Evolutionary conservation across 306 rosid species (phyloP), one percentile per base, ranked within the genome.

Genomic region (Biancaea sappan): DNA sequence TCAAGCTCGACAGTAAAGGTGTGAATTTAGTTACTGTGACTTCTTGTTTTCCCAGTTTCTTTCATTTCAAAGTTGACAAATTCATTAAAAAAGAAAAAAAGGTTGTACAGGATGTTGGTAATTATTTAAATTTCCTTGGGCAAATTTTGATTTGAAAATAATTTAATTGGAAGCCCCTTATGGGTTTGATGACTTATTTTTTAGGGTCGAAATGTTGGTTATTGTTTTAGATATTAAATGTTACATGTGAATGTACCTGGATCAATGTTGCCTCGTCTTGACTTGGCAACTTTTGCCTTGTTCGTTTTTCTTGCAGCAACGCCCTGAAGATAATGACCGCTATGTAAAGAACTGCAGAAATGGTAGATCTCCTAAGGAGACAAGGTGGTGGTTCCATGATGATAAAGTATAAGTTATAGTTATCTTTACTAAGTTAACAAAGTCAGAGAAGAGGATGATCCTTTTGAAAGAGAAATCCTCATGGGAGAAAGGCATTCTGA

Each of bases 311-410:
- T 82, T 86, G 85, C 98, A 95, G 99, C 97, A 92, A 95, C 98
- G 96, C 65, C 99, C 99, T 19, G 99, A 95, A 71, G 99, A 95
- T 81, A 90, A 95, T 34, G 99, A 95, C 28, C 97, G 99, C 69
- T 95, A 95, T 84, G 99, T 95, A 83, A 92, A 85, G 91, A 95
- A 95, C 78, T 95, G 99, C 87, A 90, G 96, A 83, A 95, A 95
- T 51, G 99, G 99, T 35, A 75, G 99, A 80, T 95, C 99, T 18
- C 99, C 99, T 6, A 95, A 95, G 86, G 98, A 95, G 92, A 95
- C 99, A 5, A 92, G 99, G 88, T 95, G 99, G 99, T 95, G 99
- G 99, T 95, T 95, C 88, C 99, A 95, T 74, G 99, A 95, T 60
- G 99, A 95, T 66, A 95, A 95, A 84, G 99, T 95, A 72, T 95